These are phyloP conservation scores for Nitzschia inconspicua DNA, from an alignment of 108 stramenopile species.

Conservation along the genomic window DNA sequence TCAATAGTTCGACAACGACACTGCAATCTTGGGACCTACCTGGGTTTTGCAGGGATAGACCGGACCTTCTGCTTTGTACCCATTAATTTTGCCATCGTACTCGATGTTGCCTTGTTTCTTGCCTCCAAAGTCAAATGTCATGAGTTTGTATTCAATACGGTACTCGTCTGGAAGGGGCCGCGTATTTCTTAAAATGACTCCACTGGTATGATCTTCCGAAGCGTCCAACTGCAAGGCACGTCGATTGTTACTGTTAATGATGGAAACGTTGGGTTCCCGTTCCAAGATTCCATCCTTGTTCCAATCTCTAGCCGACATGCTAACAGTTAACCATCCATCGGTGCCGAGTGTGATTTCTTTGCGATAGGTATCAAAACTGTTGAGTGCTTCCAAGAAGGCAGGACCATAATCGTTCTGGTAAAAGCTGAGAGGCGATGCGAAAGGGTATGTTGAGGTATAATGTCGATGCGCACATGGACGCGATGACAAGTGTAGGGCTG, in stretches of 20 bases:
- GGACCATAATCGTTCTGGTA: slow-evolving; percentile 30
- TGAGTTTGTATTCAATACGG: slow-evolving; percentile 31
- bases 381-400: slow-evolving; percentile 11
- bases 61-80: slow-evolving; percentile 11
- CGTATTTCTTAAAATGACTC: slow-evolving; percentile 17
- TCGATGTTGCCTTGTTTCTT: slow-evolving; percentile 11
- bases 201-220: slow-evolving; percentile 3
- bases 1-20: too few species aligned
- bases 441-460: too few species aligned
- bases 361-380: slow-evolving; percentile 18
- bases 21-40: too few species aligned
- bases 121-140: slow-evolving; percentile 14
- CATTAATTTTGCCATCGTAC: slow-evolving; percentile 18
- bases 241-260: not conserved
- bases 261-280: not conserved
- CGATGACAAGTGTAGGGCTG: too few species aligned
- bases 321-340: slow-evolving; percentile 24
- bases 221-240: slow-evolving; percentile 6
- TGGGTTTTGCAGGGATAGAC: slow-evolving; percentile 13
- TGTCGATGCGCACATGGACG: too few species aligned
- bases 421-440: too few species aligned
- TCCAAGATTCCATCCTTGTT: slow-evolving; percentile 9
- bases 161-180: slow-evolving; percentile 16
- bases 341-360: slow-evolving; percentile 18
- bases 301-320: slow-evolving; percentile 21